Conservation (phyloP, 257 asterid genomes). For the Craterostigma plantagineum region DNA sequence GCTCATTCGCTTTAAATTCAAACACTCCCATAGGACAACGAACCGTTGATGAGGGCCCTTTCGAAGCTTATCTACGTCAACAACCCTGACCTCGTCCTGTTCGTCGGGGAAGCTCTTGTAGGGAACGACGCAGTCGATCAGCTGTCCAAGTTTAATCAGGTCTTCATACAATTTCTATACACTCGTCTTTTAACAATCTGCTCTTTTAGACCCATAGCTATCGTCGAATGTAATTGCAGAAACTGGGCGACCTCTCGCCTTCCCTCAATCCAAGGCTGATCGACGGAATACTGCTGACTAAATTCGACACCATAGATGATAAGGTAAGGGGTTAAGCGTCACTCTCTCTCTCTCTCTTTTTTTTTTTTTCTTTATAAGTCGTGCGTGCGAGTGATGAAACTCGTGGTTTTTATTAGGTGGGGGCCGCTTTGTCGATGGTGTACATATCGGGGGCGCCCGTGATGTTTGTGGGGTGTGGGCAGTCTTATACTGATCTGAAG, state of each 20-base stretch:
- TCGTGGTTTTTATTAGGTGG: constrained; percentile 29
- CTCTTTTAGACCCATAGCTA: background rate
- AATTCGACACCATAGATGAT: constrained; percentile 95
- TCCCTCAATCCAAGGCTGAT: constrained; percentile 73
- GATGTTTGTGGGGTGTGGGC: constrained; percentile 97
- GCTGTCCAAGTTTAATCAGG: constrained; percentile 86
- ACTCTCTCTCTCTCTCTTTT: background rate
- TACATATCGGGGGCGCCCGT: constrained; percentile 91
- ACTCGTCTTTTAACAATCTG: background rate
- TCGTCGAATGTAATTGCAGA: constrained; percentile 23
- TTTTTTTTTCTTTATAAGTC: no score
- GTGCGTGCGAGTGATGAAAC: no score
- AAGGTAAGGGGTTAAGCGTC: constrained; percentile 25
- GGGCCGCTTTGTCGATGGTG: constrained; percentile 96
- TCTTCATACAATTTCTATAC: background rate
- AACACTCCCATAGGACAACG: constrained; percentile 47
- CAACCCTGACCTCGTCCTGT: constrained; percentile 68
- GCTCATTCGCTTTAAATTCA: no score
- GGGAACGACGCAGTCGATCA: constrained; percentile 97
- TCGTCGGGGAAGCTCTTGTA: constrained; percentile 97
- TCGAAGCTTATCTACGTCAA: constrained; percentile 79
- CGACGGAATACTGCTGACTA: constrained; percentile 86
- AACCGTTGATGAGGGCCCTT: constrained; percentile 93
- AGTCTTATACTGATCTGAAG: constrained; percentile 84
- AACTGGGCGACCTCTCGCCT: constrained; percentile 82